These are phyloP conservation scores for Pyrenopolyporus hunteri DNA, from an alignment of 495 filamentous ascomycete genomes.

Conservation along the genomic window DNA sequence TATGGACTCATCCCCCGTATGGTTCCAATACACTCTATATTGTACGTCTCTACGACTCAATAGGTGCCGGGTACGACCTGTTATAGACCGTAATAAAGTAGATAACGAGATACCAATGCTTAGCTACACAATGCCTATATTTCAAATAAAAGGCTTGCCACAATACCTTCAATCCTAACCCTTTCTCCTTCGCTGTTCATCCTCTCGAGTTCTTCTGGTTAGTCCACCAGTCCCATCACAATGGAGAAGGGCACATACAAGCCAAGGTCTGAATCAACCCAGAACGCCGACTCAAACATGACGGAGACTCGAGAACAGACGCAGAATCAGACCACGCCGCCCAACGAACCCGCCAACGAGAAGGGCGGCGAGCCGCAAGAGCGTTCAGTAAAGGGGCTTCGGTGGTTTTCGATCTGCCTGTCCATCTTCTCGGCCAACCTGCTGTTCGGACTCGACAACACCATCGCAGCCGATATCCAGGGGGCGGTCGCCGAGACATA, in stretches of 20 bases:
- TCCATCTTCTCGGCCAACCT: slow-evolving; percentile 57
- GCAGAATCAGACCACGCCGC: slow-evolving; percentile 16
- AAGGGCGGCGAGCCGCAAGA: slow-evolving; percentile 1
- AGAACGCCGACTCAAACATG: slow-evolving; percentile 47
- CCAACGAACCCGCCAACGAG: slow-evolving; percentile 4
- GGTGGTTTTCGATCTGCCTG: slow-evolving; percentile 51
- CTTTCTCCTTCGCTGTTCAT: neutral
- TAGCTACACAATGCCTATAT: neutral
- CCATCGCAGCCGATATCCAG: slow-evolving; percentile 65
- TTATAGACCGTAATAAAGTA: too few relatives aligned
- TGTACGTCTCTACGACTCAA: too few relatives aligned
- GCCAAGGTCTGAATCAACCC: slow-evolving; percentile 2
- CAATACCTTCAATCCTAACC: neutral
- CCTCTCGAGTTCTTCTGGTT: neutral
- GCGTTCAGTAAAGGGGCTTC: slow-evolving; percentile 21
- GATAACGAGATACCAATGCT: too few relatives aligned
- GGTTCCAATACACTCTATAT: too few relatives aligned
- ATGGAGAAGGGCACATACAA: neutral
- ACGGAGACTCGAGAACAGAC: too few relatives aligned
- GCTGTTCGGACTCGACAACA: slow-evolving; percentile 65
- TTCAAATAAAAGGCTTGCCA: neutral
- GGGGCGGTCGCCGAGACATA: slow-evolving; percentile 55
- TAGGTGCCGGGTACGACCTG: too few relatives aligned
- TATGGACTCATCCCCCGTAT: too few relatives aligned
- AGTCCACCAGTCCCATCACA: too few relatives aligned